Evolutionary conservation across 176 grass and related monocot genomes (phyloP).

Genomic region (Oryza longistaminata): DNA sequence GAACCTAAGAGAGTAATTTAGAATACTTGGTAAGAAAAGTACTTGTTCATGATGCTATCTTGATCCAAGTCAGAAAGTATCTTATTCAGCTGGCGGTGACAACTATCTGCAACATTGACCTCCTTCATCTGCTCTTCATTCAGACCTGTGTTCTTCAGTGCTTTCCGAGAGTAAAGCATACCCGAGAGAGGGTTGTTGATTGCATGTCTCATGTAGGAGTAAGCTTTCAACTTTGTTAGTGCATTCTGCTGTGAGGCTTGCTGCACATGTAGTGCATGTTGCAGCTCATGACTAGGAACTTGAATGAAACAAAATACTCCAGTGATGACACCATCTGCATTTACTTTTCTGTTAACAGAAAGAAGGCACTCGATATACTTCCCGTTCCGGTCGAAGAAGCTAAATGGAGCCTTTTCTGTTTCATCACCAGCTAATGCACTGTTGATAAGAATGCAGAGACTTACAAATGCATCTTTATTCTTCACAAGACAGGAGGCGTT

Average conservation of each 20-base stretch:
- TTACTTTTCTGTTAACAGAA: slow-evolving; percentile 74
- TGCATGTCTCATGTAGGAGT: slow-evolving; percentile 82
- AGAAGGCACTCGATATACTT: slow-evolving; percentile 81
- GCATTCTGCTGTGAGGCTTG: slow-evolving; percentile 63
- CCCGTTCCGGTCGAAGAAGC: slow-evolving; percentile 59
- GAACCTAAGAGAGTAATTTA: slow-evolving; percentile 10
- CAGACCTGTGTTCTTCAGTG: slow-evolving; percentile 63
- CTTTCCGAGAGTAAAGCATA: slow-evolving; percentile 70
- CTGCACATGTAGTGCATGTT: slow-evolving; percentile 76
- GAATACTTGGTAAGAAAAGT: slow-evolving; percentile 8
- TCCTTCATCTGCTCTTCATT: slow-evolving; percentile 72
- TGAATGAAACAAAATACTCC: slow-evolving; percentile 96
- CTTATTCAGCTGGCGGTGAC: slow-evolving; percentile 76
- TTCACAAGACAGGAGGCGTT: slow-evolving; percentile 73
- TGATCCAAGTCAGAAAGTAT: slow-evolving; percentile 84
- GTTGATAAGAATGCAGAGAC: slow-evolving; percentile 78
- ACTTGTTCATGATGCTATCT: slow-evolving; percentile 82
- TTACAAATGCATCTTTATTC: slow-evolving; percentile 73
- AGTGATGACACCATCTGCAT: slow-evolving; percentile 52
- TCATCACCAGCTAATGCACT: slow-evolving; percentile 78
- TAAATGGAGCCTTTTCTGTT: slow-evolving; percentile 74
- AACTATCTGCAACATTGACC: slow-evolving; percentile 54
- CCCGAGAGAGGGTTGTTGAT: slow-evolving; percentile 87
- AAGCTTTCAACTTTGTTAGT: slow-evolving; percentile 73
- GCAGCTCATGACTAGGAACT: slow-evolving; percentile 79